Conservation (phyloP, 1,284 basidiomycete species). For the Tilletia setariae region DNA sequence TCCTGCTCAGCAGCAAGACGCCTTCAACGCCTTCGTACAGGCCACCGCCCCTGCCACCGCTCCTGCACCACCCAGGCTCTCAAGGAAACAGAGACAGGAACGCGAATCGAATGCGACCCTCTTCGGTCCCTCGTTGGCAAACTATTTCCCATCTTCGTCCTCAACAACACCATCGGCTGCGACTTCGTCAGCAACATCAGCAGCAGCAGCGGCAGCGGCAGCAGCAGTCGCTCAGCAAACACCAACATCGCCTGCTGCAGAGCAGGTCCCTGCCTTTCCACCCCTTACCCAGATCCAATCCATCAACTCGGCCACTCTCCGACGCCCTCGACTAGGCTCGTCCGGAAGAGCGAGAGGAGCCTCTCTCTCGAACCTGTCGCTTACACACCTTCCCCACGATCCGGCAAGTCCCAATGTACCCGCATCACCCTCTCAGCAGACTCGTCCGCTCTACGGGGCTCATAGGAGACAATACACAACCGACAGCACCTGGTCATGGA, state of each 20-base stretch:
- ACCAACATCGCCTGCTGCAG: neutral
- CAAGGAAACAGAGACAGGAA: conserved; percentile 31
- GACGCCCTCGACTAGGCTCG: conserved; percentile 1
- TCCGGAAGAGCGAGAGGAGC: conserved; percentile 2
- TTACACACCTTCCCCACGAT: neutral
- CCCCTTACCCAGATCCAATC: neutral
- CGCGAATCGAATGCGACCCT: conserved; percentile 42
- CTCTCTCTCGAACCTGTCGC: conserved; percentile 7
- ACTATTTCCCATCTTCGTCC: conserved; percentile 33
- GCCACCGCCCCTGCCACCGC: conserved; percentile 16
- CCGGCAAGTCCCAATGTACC: neutral
- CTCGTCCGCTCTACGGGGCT: neutral
- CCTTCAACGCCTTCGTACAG: conserved; percentile 12
- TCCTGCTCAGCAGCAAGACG: neutral
- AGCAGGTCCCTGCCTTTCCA: neutral
- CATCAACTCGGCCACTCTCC: conserved; percentile 6
- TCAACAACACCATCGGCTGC: conserved; percentile 66
- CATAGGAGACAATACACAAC: conserved; percentile 12
- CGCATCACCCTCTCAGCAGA: neutral
- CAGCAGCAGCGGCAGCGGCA: neutral
- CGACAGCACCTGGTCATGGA: neutral
- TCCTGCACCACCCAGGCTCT: conserved; percentile 21
- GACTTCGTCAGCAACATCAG: conserved; percentile 68
- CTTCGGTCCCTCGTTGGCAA: conserved; percentile 43
- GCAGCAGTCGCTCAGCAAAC: neutral